Base-by-base conservation (phyloP, 1,139 yeast genomes). In the Scheffersomyces insectosa region DNA sequence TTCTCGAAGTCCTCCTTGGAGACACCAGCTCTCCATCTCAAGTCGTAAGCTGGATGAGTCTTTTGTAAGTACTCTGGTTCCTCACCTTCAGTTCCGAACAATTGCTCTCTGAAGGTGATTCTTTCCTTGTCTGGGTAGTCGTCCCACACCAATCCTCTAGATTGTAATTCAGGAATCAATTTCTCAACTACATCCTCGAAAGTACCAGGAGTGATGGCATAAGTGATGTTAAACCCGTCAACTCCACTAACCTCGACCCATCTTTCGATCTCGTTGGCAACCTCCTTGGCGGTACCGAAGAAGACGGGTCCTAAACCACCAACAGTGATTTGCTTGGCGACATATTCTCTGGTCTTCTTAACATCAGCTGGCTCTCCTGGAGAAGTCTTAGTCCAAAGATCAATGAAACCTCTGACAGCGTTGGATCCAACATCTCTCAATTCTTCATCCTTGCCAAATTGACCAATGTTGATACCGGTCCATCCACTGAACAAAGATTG, bases 1-100 rank as follows among this genome's bases (percentile, higher is more conserved):
- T 31, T 31, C 23, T 31, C 76, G 46, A 68, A 68, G 20, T 67
- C 70, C 41, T 65, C 70, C 46, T 60, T 66, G 1, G 69, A 43
- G 44, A 62, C 69, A 25, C 68, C 69, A 13, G 65, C 62, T 39
- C 55, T 57, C 77, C 77, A 72, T 56, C 72, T 66, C 33, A 69
- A 54, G 3, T 55, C 56, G 48, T 69, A 48, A 12, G 76, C 75
- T 14, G 73, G 73, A 45, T 72, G 77, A 49, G 56, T 46, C 45
- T 49, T 13, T 62, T 51, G 45, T 45, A 62, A 20, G 47, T 44
- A 9, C 20, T 31, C 34, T 31, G 63, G 54, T 15, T 60, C 65
- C 5, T 54, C 51, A n/a, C 62, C 52, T 28, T 54, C 57, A 13
- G 49, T 41, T 6, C 67, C 67, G 46, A 60, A 62, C 6, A 62